Percentiles rank a stretch among this genome's conserved stretches.
These are phyloP conservation scores for Kodamaea leandrae DNA, from an alignment of 805 yeast species.

Conservation along the genomic window DNA sequence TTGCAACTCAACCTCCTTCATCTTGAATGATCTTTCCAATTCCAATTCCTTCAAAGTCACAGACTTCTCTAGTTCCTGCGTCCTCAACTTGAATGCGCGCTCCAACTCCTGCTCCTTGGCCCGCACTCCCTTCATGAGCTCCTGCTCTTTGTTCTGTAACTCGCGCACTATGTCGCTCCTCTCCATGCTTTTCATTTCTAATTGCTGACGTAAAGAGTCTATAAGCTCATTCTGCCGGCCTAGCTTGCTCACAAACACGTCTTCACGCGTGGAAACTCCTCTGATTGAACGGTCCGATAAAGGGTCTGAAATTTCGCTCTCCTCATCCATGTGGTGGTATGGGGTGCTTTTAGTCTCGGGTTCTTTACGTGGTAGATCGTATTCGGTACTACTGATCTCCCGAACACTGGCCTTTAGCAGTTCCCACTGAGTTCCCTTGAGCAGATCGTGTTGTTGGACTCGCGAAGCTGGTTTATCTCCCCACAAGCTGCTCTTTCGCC, in stretches of 20 bases:
- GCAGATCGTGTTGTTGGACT: slow-evolving; percentile 1
- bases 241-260: no score
- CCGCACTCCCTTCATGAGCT: background rate
- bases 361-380: slow-evolving; percentile 17
- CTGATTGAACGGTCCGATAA: no score
- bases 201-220: slow-evolving; percentile 11
- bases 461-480: no score
- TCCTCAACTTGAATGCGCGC: background rate
- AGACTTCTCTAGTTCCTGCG: background rate
- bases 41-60: no score
- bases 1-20: background rate
- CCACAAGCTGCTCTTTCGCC: no score
- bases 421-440: slow-evolving; percentile 2
- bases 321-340: no score
- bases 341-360: no score
- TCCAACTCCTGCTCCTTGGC: slow-evolving; percentile 2
- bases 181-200: slow-evolving; percentile 5
- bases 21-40: background rate
- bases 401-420: slow-evolving; percentile 23
- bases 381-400: slow-evolving; percentile 20
- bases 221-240: slow-evolving; percentile 12
- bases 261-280: no score
- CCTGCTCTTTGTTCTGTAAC: slow-evolving; percentile 2
- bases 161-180: slow-evolving; percentile 6
- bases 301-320: slow-evolving; percentile 1